Conservation (phyloP, 352 stramenopile species). For the Globisporangium sylvaticum region DNA sequence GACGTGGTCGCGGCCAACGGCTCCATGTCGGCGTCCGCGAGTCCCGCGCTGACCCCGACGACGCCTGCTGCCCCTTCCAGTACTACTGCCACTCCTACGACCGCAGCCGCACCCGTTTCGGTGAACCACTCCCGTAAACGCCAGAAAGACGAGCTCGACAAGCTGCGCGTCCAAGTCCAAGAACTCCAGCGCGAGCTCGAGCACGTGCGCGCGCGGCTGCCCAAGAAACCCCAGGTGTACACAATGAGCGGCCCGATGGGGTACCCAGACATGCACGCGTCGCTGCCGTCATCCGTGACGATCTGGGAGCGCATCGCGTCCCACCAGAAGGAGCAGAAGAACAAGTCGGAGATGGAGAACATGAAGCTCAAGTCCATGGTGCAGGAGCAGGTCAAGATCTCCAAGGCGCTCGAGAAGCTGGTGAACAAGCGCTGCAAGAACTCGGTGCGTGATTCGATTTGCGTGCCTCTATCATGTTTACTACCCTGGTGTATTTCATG, state of each 20-base stretch:
- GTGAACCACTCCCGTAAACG: constrained; percentile 51
- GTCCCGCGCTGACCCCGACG: background rate
- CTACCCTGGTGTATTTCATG: background rate
- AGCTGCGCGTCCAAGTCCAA: constrained; percentile 47
- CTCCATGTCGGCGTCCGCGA: background rate
- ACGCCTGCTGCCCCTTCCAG: background rate
- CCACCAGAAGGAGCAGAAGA: constrained; percentile 65
- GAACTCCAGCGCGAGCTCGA: constrained; percentile 48
- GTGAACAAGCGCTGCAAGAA: constrained; percentile 50
- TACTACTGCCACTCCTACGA: background rate
- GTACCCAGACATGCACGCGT: constrained; percentile 1
- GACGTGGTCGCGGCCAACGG: background rate
- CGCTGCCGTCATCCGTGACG: constrained; percentile 11
- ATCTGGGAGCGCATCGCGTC: constrained; percentile 64
- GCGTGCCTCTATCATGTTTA: background rate
- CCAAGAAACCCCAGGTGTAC: constrained; percentile 9
- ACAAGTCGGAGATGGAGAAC: constrained; percentile 70
- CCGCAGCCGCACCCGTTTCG: background rate
- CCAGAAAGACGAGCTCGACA: constrained; percentile 52
- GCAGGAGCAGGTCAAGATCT: constrained; percentile 54
- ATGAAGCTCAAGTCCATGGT: constrained; percentile 49
- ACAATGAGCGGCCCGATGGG: background rate
- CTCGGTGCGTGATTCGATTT: constrained; percentile 16
- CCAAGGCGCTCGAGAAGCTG: constrained; percentile 51
- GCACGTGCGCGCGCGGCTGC: constrained; percentile 14